These are phyloP conservation scores for Misopates orontium DNA, from an alignment of 257 asterid species.

Conservation along the genomic window DNA sequence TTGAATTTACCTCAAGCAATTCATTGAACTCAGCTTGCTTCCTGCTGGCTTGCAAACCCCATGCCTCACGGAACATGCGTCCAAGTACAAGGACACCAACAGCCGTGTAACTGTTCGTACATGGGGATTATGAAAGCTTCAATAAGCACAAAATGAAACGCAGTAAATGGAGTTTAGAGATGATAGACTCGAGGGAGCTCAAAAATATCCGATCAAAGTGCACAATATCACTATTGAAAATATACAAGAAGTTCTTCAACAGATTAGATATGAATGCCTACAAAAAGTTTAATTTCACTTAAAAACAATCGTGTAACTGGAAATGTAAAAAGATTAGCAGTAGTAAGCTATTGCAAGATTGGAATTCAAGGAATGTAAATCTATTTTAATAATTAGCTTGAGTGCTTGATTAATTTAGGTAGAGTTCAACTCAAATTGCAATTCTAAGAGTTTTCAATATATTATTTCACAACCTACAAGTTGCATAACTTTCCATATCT, in stretches of 20 bases:
- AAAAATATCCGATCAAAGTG: slow-evolving; percentile 11
- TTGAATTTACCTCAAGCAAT: slow-evolving; percentile 71
- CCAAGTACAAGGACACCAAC: slow-evolving; percentile 99
- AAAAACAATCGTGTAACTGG: slow-evolving; percentile 3
- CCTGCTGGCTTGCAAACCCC: slow-evolving; percentile 84
- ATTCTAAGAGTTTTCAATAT: not conserved
- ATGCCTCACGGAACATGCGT: slow-evolving; percentile 79
- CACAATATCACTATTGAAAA: slow-evolving; percentile 6
- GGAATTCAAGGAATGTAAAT: slow-evolving; percentile 4
- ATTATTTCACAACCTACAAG: not conserved
- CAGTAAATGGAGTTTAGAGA: slow-evolving; percentile 22
- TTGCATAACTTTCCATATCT: not conserved
- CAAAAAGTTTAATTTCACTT: not conserved
- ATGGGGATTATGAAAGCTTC: slow-evolving; percentile 33
- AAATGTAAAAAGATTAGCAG: not conserved
- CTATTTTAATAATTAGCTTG: not conserved
- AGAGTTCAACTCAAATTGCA: slow-evolving; percentile 1
- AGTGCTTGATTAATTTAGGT: not conserved
- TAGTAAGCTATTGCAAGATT: not conserved
- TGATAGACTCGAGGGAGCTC: slow-evolving; percentile 5
- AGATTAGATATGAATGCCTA: slow-evolving; percentile 14
- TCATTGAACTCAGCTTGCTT: slow-evolving; percentile 94
- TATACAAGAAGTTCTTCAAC: slow-evolving; percentile 21
- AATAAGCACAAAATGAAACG: slow-evolving; percentile 26
- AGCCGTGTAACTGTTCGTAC: slow-evolving; percentile 74